Conservation (phyloP, 768 basidiomycete genomes). For the Tylopilus subfusipes region DNA sequence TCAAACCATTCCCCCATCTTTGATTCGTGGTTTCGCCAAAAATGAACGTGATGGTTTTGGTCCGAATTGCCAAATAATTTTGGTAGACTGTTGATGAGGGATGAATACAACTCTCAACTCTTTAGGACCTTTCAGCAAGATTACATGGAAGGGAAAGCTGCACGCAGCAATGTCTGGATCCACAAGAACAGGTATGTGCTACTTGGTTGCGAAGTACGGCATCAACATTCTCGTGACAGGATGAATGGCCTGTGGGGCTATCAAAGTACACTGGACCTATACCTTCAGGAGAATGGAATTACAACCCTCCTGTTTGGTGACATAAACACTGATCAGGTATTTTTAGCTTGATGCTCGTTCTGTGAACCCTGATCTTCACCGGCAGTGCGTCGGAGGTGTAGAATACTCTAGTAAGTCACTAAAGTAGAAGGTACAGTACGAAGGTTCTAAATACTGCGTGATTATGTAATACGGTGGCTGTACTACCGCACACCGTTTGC, state of each 20-base stretch:
- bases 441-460: too few relatives aligned
- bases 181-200: background rate
- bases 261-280: slow-evolving; percentile 44
- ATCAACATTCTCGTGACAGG: background rate
- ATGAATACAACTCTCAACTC: background rate
- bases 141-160: background rate
- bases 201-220: background rate
- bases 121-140: background rate
- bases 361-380: background rate
- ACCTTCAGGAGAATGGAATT: slow-evolving; percentile 59
- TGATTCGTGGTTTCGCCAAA: background rate
- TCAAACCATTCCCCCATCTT: background rate
- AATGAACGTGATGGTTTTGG: background rate
- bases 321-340: background rate
- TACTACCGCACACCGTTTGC: too few relatives aligned
- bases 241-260: background rate
- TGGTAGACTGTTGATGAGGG: background rate
- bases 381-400: background rate
- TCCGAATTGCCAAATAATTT: background rate
- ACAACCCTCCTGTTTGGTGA: slow-evolving; percentile 43
- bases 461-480: too few relatives aligned
- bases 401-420: too few relatives aligned
- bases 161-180: background rate
- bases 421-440: too few relatives aligned
- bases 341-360: background rate